A percentile compares a stretch with the other conserved stretches of the same genome.
These are phyloP conservation scores for Geosmithia flava DNA, from an alignment of 2,329 filamentous ascomycete genomes.

Conservation along the genomic window DNA sequence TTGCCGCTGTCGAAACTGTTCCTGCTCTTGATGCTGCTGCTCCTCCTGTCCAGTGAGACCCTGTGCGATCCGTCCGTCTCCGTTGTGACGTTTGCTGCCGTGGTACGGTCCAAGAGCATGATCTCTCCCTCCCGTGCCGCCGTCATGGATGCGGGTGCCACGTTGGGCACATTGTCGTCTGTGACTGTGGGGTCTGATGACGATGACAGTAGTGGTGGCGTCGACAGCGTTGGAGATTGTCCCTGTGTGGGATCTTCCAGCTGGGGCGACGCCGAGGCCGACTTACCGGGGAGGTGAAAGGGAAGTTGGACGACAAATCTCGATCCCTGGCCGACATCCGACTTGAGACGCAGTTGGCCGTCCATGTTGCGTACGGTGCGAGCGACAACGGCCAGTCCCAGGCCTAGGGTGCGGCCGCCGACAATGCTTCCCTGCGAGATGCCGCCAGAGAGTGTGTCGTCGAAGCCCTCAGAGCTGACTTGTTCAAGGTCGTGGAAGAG, in stretches of 20 bases:
- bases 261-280: conserved; percentile 10
- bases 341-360: conserved; percentile 73
- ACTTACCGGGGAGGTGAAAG: conserved; percentile 48
- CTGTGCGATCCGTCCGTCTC: conserved; percentile 3
- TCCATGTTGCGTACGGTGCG: conserved; percentile 84
- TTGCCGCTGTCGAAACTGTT: conserved; percentile 25
- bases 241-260: conserved; percentile 1
- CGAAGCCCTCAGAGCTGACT: conserved; percentile 31
- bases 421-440: conserved; percentile 1
- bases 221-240: not conserved
- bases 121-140: conserved; percentile 37
- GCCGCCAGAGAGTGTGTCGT: conserved; percentile 11
- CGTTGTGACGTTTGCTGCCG: conserved; percentile 7
- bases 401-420: conserved; percentile 44
- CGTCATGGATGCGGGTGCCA: conserved; percentile 12
- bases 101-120: conserved; percentile 43
- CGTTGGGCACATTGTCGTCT: conserved; percentile 1
- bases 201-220: not conserved
- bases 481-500: conserved; percentile 48
- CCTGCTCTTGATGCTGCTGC: conserved; percentile 11
- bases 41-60: conserved; percentile 2
- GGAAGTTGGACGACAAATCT: conserved; percentile 71
- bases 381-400: conserved; percentile 81
- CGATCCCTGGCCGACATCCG: conserved; percentile 70
- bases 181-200: too few species aligned